Evolutionary conservation across 2,329 filamentous ascomycete genomes (phyloP).

Genomic region (Malbranchea zuffiana): DNA sequence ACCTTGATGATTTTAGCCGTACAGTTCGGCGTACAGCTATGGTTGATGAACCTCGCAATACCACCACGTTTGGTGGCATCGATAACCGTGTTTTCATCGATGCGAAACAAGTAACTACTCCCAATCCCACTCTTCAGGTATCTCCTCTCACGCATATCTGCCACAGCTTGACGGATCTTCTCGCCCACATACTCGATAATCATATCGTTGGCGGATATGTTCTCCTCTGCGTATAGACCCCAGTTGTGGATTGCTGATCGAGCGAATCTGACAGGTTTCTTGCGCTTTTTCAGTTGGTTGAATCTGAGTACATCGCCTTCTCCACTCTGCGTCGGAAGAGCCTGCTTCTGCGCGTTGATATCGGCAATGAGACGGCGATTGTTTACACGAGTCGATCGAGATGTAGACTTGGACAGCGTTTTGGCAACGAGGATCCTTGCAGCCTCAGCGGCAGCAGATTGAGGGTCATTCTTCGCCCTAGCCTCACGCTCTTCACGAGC

Average conservation of each 20-base stretch:
- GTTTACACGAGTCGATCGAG: constrained; percentile 85
- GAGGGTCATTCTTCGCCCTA: constrained; percentile 53
- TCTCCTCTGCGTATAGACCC: constrained; percentile 95
- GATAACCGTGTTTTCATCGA: constrained; percentile 94
- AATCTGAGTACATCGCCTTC: constrained; percentile 91
- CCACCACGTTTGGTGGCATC: constrained; percentile 98
- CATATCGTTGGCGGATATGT: constrained; percentile 95
- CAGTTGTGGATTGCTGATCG: constrained; percentile 97
- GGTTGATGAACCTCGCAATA: constrained; percentile 95
- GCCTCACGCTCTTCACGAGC: constrained; percentile 80
- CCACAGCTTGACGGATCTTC: constrained; percentile 90
- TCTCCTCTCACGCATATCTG: constrained; percentile 83
- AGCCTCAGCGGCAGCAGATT: constrained; percentile 56
- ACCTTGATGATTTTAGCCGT: constrained; percentile 99
- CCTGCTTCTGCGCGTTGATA: constrained; percentile 86
- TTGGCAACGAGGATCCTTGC: constrained; percentile 68
- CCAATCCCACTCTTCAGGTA: constrained; percentile 96
- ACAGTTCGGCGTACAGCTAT: constrained; percentile 96
- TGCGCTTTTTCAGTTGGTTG: constrained; percentile 98
- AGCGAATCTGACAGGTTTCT: constrained; percentile 97
- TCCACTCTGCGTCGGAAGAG: constrained; percentile 53
- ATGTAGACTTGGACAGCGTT: constrained; percentile 74
- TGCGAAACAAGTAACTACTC: constrained; percentile 94
- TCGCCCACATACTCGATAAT: constrained; percentile 99
- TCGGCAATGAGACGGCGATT: constrained; percentile 91